Conservation (phyloP, 2,329 filamentous ascomycete species). For the Didymella exigua region DNA sequence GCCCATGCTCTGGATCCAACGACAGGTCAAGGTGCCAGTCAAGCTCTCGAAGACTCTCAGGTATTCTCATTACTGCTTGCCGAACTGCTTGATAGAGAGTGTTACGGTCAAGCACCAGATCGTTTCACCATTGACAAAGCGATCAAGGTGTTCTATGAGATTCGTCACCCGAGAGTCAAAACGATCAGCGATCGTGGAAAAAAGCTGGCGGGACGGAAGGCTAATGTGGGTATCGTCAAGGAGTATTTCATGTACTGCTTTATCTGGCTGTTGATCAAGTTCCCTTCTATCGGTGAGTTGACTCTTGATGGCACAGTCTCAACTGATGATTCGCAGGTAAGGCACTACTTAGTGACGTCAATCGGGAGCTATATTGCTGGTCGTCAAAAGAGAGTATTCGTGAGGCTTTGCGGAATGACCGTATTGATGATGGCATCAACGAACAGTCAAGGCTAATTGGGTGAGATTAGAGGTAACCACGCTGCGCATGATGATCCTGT, state of each 20-base stretch:
- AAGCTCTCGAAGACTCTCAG: constrained; percentile 62
- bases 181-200: constrained; percentile 27
- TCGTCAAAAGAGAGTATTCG: not conserved
- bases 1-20: constrained; percentile 62
- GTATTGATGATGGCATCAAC: too few relatives aligned
- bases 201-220: constrained; percentile 25
- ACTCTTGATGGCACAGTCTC: not conserved
- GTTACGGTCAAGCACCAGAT: not conserved
- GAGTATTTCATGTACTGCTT: constrained; percentile 1
- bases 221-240: constrained; percentile 15
- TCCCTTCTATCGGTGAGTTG: not conserved
- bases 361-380: not conserved
- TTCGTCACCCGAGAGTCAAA: constrained; percentile 26
- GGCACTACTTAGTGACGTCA: not conserved
- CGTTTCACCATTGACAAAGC: constrained; percentile 7
- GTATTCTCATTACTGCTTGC: constrained; percentile 51
- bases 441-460: too few relatives aligned
- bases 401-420: not conserved
- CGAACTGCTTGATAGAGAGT: constrained; percentile 5
- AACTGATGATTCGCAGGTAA: not conserved
- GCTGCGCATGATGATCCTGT: too few relatives aligned
- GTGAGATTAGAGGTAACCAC: too few relatives aligned
- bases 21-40: constrained; percentile 61
- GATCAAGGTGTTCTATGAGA: constrained; percentile 24
- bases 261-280: not conserved